Base-by-base conservation (phyloP, 1,284 basidiomycete species). In the Microbotryum violaceum region DNA sequence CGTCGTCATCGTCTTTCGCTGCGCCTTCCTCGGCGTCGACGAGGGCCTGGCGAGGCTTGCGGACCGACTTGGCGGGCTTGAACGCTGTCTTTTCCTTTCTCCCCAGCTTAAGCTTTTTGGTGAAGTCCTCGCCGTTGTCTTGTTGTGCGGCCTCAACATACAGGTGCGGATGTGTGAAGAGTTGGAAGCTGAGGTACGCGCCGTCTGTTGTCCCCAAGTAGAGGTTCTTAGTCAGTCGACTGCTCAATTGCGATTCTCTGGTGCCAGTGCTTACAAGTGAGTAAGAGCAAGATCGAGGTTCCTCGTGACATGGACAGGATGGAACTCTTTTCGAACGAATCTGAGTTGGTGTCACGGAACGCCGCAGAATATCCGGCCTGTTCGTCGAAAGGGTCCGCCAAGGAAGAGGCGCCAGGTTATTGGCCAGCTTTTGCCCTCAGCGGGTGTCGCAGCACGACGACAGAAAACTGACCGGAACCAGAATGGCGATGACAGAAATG, bases 291-390 rank as follows among this genome's bases (percentile, higher is more conserved):
- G 60, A 94, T 80, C 0, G 90, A 82, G 20, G 89, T 88, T 18
- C 88, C 91, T 67, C 85, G 88, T 70, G 85, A 88, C 76, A 91
- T 83, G 45, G 75, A 69, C 45, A 93, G 77, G 53, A 93, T 84
- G 56, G 85, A 76, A 0, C 59, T 58, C 1, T 70, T 71, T 60
- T 77, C 73, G 62, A 82, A 77, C 4, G 65, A 77, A 74, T 9
- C 65, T 16, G 1, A 72, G 72, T 25, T 73, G 23, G 70, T 67
- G n/a, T 70, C 67, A 8, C 70, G 68, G 68, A 79, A 76, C 5
- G 76, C 73, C 37, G 78, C 77, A 63, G 79, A 77, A 73, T 78
- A 79, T 0, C 77, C 78, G 3, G 77, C 77, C 66, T 58, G 53
- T 18, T 5, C 18, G 14, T 31, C n/a, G 18, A 27, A 56, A 42